Evolutionary conservation across 192 early-diverging fungal genomes (phyloP).

Genomic region (Geranomyces michiganensis): DNA sequence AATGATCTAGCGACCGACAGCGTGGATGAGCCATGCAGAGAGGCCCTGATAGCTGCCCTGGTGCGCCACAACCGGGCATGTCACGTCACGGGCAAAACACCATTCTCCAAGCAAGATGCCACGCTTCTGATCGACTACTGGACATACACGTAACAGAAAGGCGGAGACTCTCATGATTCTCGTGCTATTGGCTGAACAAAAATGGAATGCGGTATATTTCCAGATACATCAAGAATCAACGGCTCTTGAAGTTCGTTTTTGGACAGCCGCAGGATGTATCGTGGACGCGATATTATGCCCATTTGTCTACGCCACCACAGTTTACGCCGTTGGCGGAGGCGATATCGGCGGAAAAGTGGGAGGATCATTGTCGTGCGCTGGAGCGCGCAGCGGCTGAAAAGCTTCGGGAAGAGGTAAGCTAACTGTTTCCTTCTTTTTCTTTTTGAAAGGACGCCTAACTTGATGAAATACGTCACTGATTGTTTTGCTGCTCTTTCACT

Average conservation of each 20-base stretch:
- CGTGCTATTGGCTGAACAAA: no score
- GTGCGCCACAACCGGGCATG: constrained; percentile 1
- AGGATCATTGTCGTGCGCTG: constrained; percentile 20
- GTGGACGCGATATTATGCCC: background rate
- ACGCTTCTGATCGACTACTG: constrained; percentile 22
- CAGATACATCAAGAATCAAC: constrained; percentile 21
- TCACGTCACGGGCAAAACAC: background rate
- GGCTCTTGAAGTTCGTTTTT: constrained; percentile 24
- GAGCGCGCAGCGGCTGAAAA: constrained; percentile 7
- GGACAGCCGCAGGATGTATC: constrained; percentile 24
- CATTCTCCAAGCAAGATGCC: constrained; percentile 26
- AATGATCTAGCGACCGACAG: no score
- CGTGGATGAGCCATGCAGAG: background rate
- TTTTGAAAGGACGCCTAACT: no score
- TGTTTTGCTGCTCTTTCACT: background rate
- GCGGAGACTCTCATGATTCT: no score
- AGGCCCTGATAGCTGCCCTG: constrained; percentile 9
- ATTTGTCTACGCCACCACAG: constrained; percentile 1
- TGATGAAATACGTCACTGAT: background rate
- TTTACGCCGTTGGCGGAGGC: constrained; percentile 17
- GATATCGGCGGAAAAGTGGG: constrained; percentile 33
- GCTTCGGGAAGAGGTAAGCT: constrained; percentile 20
- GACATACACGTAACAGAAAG: background rate
- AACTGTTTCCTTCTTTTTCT: background rate
- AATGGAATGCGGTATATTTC: background rate